Evolutionary conservation across 352 stramenopile genomes (phyloP).

Genomic region (Blastocystis sp.): DNA sequence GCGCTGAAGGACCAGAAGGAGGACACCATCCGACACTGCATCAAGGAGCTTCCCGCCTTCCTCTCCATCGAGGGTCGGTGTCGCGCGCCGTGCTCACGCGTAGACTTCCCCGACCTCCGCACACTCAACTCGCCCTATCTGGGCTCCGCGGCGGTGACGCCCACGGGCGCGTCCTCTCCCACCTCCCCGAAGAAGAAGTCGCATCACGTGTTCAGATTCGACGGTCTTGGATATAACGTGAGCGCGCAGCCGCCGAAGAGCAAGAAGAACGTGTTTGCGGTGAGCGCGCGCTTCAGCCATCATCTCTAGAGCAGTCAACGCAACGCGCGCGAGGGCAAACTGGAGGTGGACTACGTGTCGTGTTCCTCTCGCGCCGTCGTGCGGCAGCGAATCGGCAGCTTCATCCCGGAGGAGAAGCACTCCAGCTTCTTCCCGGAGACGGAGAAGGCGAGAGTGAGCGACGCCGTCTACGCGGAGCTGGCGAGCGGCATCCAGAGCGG

Average conservation of each 20-base stretch:
- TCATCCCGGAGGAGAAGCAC: neutral
- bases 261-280: too few relatives aligned
- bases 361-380: neutral
- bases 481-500: neutral
- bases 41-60: neutral
- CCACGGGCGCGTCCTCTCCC: too few relatives aligned
- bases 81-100: neutral
- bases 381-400: neutral
- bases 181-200: too few relatives aligned
- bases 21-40: neutral
- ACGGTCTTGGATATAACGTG: too few relatives aligned
- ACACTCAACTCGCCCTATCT: neutral
- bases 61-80: neutral
- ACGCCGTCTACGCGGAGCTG: neutral
- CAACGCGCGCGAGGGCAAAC: neutral
- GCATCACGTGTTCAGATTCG: too few relatives aligned
- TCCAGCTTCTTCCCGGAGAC: neutral
- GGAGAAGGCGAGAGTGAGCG: neutral
- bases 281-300: neutral
- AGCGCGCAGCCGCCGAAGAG: too few relatives aligned
- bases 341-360: neutral
- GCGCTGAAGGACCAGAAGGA: neutral
- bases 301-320: neutral
- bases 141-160: too few relatives aligned
- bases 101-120: neutral